A percentile compares a stretch with the other conserved stretches of the same genome.
Evolutionary conservation across 176 grass and related monocot genomes (phyloP).

Genomic region (Elaeis guineensis): DNA sequence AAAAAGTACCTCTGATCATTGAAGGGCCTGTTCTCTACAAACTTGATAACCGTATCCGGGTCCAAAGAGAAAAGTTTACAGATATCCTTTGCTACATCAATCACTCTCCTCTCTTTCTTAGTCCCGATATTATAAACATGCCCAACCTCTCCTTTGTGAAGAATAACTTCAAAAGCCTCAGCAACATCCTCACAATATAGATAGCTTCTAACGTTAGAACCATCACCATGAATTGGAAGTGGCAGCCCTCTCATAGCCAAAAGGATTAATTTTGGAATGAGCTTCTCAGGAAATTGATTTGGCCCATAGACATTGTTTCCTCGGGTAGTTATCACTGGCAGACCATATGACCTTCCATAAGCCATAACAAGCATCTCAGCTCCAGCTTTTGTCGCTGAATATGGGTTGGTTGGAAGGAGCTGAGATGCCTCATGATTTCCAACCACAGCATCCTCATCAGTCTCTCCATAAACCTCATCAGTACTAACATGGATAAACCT

Average conservation of each 20-base stretch:
- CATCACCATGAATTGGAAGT: conserved; percentile 19
- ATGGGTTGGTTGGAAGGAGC: conserved; percentile 17
- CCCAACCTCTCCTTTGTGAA: conserved; percentile 21
- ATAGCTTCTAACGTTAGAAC: conserved; percentile 19
- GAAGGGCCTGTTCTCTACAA: conserved; percentile 18
- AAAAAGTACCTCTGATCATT: conserved; percentile 22
- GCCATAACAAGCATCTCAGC: conserved; percentile 25
- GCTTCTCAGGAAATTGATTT: conserved; percentile 20
- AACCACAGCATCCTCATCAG: conserved; percentile 19
- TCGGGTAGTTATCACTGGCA: conserved; percentile 18
- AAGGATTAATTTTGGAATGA: conserved; percentile 20
- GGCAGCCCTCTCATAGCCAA: conserved; percentile 18
- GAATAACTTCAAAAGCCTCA: conserved; percentile 18
- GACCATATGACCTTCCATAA: conserved; percentile 22
- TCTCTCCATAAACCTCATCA: conserved; percentile 20
- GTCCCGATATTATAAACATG: conserved; percentile 21
- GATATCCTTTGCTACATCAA: conserved; percentile 20
- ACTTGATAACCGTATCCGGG: conserved; percentile 3
- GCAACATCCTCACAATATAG: conserved; percentile 21
- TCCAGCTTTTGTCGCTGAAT: conserved; percentile 18
- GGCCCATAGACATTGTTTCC: conserved; percentile 20
- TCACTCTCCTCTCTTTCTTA: conserved; percentile 13
- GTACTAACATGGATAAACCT: conserved; percentile 24
- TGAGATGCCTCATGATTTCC: conserved; percentile 21
- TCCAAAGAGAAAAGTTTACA: conserved; percentile 7